Percentiles rank a stretch among this genome's conserved stretches.
Conservation (phyloP, 2,329 filamentous ascomycete species). For the Aspergillus proliferans region DNA sequence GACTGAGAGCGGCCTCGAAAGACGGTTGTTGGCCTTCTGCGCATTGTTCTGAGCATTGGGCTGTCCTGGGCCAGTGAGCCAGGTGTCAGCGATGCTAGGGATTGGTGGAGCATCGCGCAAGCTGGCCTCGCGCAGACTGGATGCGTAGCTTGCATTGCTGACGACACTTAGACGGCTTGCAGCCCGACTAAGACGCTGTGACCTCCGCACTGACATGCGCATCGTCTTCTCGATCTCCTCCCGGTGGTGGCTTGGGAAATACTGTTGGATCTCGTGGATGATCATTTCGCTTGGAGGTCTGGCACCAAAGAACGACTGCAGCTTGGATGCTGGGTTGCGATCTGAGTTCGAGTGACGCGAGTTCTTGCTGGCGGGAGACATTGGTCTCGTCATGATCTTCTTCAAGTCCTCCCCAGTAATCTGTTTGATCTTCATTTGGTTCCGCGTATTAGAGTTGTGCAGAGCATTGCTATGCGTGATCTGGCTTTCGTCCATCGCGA, state of each 20-base stretch:
- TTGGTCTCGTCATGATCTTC: conserved; percentile 75
- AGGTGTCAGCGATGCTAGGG: conserved; percentile 89
- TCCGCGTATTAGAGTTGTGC: conserved; percentile 61
- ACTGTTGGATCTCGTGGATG: conserved; percentile 89
- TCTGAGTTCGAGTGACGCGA: conserved; percentile 20
- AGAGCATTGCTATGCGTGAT: conserved; percentile 62
- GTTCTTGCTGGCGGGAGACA: conserved; percentile 57
- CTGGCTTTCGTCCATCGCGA: conserved; percentile 80
- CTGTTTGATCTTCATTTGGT: conserved; percentile 81
- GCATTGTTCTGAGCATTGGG: conserved; percentile 4
- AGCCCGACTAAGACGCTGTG: conserved; percentile 82
- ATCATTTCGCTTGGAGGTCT: conserved; percentile 95
- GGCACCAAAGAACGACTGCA: conserved; percentile 73
- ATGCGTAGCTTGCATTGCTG: conserved; percentile 88
- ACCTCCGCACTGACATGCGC: conserved; percentile 83
- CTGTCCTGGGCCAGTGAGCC: conserved; percentile 53
- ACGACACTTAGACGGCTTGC: conserved; percentile 90
- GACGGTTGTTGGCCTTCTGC: conserved; percentile 39
- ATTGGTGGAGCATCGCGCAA: conserved; percentile 90
- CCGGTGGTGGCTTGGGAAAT: conserved; percentile 91
- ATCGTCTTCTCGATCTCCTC: conserved; percentile 96
- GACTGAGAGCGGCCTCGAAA: conserved; percentile 55
- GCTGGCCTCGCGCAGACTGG: conserved; percentile 71
- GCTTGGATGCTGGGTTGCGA: conserved; percentile 33
- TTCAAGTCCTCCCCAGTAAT: conserved; percentile 82